Percentiles rank a stretch among this genome's conserved stretches.
phyloP scores from a whole-genome alignment of 2,329 filamentous ascomycete species.

The Nigrospora sphaerica region DNA sequence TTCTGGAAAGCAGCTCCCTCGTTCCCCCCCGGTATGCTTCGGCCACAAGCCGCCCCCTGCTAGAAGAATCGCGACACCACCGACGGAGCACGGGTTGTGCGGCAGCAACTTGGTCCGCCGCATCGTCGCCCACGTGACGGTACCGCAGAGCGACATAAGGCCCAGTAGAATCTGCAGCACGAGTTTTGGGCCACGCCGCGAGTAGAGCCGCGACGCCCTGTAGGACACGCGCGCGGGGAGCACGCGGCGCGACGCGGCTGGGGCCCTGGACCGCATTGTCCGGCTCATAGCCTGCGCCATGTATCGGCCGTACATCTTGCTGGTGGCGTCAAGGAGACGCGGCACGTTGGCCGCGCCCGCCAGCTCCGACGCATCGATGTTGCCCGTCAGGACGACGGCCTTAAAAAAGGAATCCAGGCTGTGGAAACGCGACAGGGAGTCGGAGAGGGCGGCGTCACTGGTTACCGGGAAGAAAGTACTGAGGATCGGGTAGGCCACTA shows the following conservation, averaged over 20 bases:
- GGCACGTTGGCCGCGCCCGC: not conserved
- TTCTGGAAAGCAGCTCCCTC: slow-evolving; percentile 8
- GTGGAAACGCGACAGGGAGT: not conserved
- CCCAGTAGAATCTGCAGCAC: slow-evolving; percentile 21
- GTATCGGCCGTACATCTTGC: slow-evolving; percentile 14
- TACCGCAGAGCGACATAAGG: slow-evolving; percentile 16
- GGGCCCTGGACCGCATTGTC: slow-evolving; percentile 12
- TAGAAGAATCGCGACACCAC: slow-evolving; percentile 17
- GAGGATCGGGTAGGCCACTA: not conserved
- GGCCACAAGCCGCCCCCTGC: slow-evolving; percentile 17
- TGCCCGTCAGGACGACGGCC: not conserved
- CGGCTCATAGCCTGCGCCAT: slow-evolving; percentile 19
- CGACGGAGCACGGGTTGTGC: slow-evolving; percentile 21
- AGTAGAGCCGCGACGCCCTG: slow-evolving; percentile 10
- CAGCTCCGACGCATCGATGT: not conserved
- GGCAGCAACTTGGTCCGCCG: slow-evolving; percentile 15
- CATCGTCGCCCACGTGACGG: slow-evolving; percentile 14
- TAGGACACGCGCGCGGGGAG: slow-evolving; percentile 6
- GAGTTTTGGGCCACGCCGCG: slow-evolving; percentile 18
- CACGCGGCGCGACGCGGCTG: slow-evolving; percentile 3
- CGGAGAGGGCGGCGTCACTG: not conserved
- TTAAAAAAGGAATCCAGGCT: not conserved
- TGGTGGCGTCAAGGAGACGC: slow-evolving; percentile 5
- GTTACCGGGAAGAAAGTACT: not conserved
- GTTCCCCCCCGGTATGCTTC: not conserved